phyloP scores from a whole-genome alignment of 306 rosid species.

The Ormosia semicastrata region DNA sequence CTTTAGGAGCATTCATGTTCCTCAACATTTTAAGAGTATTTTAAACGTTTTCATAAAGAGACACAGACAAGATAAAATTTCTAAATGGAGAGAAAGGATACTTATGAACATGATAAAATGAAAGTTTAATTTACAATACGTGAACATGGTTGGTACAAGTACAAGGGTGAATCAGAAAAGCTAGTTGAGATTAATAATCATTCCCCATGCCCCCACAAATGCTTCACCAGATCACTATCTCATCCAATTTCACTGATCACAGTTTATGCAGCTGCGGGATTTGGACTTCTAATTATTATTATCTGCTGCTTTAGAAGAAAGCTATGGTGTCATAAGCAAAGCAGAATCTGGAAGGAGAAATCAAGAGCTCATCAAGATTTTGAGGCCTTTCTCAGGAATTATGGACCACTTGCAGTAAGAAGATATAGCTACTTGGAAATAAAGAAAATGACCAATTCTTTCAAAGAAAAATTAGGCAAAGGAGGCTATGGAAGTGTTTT shows the following conservation, averaged over 20 bases:
- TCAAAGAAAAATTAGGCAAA: slow-evolving; percentile 31
- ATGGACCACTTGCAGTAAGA: neutral
- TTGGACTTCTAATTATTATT: neutral
- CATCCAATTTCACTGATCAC: neutral
- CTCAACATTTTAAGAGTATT: too few relatives aligned
- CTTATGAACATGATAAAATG: neutral
- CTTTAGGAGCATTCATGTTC: too few relatives aligned
- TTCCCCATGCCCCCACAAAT: neutral
- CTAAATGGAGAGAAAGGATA: neutral
- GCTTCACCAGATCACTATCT: neutral
- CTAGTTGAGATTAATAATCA: neutral
- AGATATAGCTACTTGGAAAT: slow-evolving; percentile 25
- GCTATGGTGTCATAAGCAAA: too few relatives aligned
- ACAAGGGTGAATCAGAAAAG: neutral
- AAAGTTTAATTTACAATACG: neutral
- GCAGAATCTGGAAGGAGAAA: neutral
- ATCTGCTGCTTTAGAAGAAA: neutral
- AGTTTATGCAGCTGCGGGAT: neutral
- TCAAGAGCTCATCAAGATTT: neutral
- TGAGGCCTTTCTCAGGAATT: neutral
- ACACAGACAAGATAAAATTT: neutral
- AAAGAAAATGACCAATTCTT: slow-evolving; percentile 29
- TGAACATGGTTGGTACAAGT: neutral
- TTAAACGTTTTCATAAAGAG: too few relatives aligned
- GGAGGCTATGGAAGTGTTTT: slow-evolving; percentile 40